Percentiles rank a stretch among this genome's conserved stretches.
These are phyloP conservation scores for Colletotrichum kahawae DNA, from an alignment of 2,329 filamentous ascomycete genomes.

Conservation along the genomic window DNA sequence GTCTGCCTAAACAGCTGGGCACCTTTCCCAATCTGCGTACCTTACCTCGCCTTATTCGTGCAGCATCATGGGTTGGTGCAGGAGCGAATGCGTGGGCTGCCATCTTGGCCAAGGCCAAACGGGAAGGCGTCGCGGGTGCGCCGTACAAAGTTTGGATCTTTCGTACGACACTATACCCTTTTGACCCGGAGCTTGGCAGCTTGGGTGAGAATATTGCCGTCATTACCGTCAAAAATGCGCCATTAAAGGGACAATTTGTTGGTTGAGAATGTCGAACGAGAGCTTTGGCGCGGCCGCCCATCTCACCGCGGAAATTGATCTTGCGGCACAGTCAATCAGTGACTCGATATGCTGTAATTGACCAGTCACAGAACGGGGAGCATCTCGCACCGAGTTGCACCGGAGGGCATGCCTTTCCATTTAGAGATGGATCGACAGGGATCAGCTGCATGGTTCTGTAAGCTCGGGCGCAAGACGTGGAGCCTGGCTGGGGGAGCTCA, in stretches of 20 bases:
- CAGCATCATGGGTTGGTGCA: background rate
- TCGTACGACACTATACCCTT: background rate
- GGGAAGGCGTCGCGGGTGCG: background rate
- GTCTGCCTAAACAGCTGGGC: background rate
- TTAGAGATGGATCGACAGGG: background rate
- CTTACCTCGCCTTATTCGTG: background rate
- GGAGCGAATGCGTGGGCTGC: background rate
- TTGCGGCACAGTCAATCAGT: slow-evolving; percentile 11
- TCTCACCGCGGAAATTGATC: background rate
- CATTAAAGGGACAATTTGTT: background rate
- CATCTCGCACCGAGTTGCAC: background rate
- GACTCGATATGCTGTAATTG: background rate
- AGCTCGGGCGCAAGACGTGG: background rate
- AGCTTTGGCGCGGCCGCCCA: background rate
- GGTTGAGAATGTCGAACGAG: background rate
- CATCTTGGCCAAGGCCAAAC: background rate
- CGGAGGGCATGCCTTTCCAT: background rate
- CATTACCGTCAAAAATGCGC: background rate
- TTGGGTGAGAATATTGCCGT: background rate
- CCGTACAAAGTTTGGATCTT: background rate
- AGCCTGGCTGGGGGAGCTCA: background rate
- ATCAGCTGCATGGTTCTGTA: background rate
- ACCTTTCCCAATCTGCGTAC: background rate
- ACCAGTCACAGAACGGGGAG: background rate
- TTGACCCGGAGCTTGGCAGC: background rate